Conservation (phyloP, 2,329 filamentous ascomycete species). For the Daldinia sp. region DNA sequence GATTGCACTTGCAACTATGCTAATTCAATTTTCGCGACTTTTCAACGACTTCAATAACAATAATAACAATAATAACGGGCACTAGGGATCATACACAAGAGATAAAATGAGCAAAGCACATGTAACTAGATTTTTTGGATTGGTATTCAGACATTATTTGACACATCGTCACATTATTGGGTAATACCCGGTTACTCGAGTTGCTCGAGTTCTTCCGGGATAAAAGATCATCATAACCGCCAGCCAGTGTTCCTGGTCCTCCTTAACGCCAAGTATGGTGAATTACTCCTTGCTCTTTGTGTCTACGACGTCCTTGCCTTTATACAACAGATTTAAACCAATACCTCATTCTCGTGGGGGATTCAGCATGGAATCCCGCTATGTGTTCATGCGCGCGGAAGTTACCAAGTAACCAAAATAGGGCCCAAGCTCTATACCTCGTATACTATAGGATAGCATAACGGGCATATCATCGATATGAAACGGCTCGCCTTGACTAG, state of each 20-base stretch:
- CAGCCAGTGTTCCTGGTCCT: conserved; percentile 6
- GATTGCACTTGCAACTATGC: not conserved
- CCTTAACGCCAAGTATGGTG: conserved; percentile 21
- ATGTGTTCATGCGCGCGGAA: not conserved
- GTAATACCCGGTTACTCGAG: conserved; percentile 31
- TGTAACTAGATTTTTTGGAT: conserved; percentile 21
- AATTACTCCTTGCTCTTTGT: conserved; percentile 21
- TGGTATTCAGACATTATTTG: conserved; percentile 50
- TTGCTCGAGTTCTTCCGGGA: conserved; percentile 21
- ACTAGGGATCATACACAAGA: not conserved
- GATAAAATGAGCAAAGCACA: not conserved
- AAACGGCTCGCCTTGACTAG: conserved; percentile 47
- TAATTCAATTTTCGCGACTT: not conserved
- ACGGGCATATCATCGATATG: conserved; percentile 35
- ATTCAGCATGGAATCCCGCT: not conserved
- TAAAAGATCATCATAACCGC: conserved; percentile 21
- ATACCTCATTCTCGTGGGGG: conserved; percentile 8
- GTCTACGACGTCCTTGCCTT: conserved; percentile 36
- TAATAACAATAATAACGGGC: not conserved
- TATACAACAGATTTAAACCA: conserved; percentile 42
- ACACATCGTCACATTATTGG: conserved; percentile 45
- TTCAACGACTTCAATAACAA: not conserved
- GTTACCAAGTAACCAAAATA: not conserved
- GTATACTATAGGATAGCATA: conserved; percentile 14
- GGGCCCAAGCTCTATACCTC: not conserved